A percentile compares a stretch with the other conserved stretches of the same genome.
phyloP scores from a whole-genome alignment of 257 asterid genomes.

The Lavandula angustifolia region DNA sequence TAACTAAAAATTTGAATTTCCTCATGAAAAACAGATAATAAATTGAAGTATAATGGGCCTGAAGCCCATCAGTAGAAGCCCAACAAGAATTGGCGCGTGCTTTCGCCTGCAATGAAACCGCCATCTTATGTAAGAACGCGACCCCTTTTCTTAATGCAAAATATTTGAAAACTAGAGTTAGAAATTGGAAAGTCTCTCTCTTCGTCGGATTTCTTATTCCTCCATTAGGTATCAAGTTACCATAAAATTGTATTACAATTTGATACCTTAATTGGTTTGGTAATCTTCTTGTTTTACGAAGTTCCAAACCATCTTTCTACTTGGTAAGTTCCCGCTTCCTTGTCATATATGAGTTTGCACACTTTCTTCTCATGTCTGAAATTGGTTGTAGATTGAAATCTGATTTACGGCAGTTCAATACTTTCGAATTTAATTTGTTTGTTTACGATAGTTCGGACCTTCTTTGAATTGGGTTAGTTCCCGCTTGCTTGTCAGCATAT shows the following conservation, averaged over 20 bases:
- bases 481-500: neutral
- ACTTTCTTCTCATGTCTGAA: neutral
- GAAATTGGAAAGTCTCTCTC: slow-evolving; percentile 15
- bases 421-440: too few relatives aligned
- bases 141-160: neutral
- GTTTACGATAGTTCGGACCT: too few relatives aligned
- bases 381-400: neutral
- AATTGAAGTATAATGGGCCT: neutral
- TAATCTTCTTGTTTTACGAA: neutral
- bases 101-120: neutral
- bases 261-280: neutral
- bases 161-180: neutral
- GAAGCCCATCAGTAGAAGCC: neutral
- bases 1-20: neutral
- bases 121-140: slow-evolving; percentile 5
- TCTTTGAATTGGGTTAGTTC: too few relatives aligned
- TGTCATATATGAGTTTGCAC: neutral
- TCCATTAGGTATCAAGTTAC: neutral
- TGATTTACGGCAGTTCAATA: too few relatives aligned
- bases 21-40: too few relatives aligned
- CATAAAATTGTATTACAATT: neutral
- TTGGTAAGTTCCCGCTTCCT: neutral
- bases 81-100: slow-evolving; percentile 31
- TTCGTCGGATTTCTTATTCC: neutral
- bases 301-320: neutral